Percentiles rank a stretch among this genome's conserved stretches.
These are phyloP conservation scores for Noccaea caerulescens DNA, from an alignment of 345 rosid species.

Conservation along the genomic window DNA sequence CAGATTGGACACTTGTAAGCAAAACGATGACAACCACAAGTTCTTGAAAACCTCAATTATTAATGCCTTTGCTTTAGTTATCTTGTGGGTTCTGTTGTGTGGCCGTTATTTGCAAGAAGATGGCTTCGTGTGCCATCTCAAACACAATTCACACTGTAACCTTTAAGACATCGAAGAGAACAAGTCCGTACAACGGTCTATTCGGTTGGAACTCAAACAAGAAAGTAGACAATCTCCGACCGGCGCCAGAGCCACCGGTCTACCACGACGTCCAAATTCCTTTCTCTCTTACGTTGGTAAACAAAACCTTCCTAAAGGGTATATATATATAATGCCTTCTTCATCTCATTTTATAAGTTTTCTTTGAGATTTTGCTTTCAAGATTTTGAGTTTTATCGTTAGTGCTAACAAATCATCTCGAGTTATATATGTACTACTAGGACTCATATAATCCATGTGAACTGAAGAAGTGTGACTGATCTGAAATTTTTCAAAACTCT, in stretches of 20 bases:
- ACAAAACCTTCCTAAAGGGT: conserved; percentile 71
- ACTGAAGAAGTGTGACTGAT: too few species aligned
- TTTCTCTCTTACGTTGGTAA: conserved; percentile 65
- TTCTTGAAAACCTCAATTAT: conserved; percentile 9
- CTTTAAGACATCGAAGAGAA: conserved; percentile 33
- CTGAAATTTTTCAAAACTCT: too few species aligned
- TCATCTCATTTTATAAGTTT: background rate
- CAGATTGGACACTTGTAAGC: conserved; percentile 17
- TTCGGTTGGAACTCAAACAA: conserved; percentile 69
- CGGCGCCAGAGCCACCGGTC: conserved; percentile 38
- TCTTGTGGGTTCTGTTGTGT: conserved; percentile 24
- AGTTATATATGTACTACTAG: too few species aligned
- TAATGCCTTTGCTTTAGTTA: conserved; percentile 9
- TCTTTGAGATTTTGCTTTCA: background rate
- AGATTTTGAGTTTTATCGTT: background rate
- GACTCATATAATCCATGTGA: too few species aligned
- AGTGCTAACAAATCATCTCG: too few species aligned
- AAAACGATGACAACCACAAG: conserved; percentile 33
- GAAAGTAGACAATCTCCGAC: conserved; percentile 44
- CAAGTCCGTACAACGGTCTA: conserved; percentile 44
- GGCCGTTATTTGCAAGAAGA: conserved; percentile 41
- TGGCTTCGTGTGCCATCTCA: conserved; percentile 55
- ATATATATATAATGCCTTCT: conserved; percentile 9
- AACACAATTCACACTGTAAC: conserved; percentile 43
- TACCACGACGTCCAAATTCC: conserved; percentile 60